phyloP scores from a whole-genome alignment of 495 filamentous ascomycete genomes.

The Rhypophila decipiens region DNA sequence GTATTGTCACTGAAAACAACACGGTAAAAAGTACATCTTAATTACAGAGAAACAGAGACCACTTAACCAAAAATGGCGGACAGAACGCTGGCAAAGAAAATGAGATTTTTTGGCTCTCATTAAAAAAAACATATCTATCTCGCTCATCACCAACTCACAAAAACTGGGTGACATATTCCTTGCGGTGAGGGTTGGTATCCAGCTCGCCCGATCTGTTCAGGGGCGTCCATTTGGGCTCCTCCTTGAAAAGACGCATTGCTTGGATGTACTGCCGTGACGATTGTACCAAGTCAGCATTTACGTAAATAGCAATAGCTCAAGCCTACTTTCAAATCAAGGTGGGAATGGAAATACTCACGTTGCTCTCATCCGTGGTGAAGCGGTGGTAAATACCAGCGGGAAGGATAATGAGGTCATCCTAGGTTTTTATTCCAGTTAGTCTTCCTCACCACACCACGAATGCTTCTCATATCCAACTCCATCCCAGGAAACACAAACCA shows the following conservation, averaged over 20 bases:
- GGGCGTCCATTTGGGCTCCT: slow-evolving; percentile 97
- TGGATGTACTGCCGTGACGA: slow-evolving; percentile 87
- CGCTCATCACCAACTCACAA: slow-evolving; percentile 10
- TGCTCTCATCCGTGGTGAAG: slow-evolving; percentile 86
- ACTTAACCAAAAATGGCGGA: too few relatives aligned
- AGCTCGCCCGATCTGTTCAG: slow-evolving; percentile 75
- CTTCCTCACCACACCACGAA: not conserved
- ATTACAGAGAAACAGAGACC: too few relatives aligned
- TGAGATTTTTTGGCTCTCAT: too few relatives aligned
- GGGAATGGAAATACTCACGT: slow-evolving; percentile 54
- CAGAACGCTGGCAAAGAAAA: too few relatives aligned
- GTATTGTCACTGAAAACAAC: too few relatives aligned
- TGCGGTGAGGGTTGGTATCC: slow-evolving; percentile 69
- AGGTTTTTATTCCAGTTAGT: not conserved
- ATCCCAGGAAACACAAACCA: not conserved
- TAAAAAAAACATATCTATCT: too few relatives aligned
- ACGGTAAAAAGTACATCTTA: too few relatives aligned
- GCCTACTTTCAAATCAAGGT: not conserved
- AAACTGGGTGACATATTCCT: slow-evolving; percentile 58
- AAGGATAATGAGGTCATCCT: slow-evolving; percentile 69
- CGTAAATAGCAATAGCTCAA: too few relatives aligned
- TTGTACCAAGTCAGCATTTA: too few relatives aligned
- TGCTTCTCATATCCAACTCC: not conserved
- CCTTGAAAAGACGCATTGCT: slow-evolving; percentile 96
- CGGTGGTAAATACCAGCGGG: slow-evolving; percentile 97